Evolutionary conservation across 2,329 filamentous ascomycete genomes (phyloP), one percentile per base, ranked within the genome.

Genomic region (Ophiosphaerella korrae): DNA sequence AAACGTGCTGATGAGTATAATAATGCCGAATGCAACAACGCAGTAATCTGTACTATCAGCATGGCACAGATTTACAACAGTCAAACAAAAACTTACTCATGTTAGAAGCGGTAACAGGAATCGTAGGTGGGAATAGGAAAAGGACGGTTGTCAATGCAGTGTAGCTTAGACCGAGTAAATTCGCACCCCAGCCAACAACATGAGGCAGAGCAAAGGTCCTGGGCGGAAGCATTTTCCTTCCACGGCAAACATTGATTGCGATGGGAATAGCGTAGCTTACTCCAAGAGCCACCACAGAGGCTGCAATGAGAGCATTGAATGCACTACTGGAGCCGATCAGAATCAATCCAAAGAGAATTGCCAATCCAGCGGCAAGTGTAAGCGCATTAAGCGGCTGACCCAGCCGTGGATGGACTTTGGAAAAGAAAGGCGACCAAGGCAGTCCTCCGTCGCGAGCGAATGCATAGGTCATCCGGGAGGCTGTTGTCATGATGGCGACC

Each of bases 221-320:
- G 2, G 74, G 74, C 0, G 88, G 88, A 6, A 90, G 74, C 76
- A 84, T 84, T 42, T 78, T 83, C 7, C 88, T 81, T 7, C 88
- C 86, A 1, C 86, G 83, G 2, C 88, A 68, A 49, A 85, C 81
- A 60, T 91, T 89, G 58, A 92, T 84, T 0, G 82, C 78, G 40
- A 90, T 83, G 0, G 89, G 89, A 34, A 92, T 89, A 5, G 83
- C 88, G 60, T 92, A 92, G 2, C 86, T 87, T 5, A 92, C 75
- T 6, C 87, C 84, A 0, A 92, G 79, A 1, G 88, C 83, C 7
- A 91, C 87, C 0, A 92, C 88, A 0, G 86, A 88, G 0, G 87
- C 83, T 0, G 86, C 84, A 1, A 88, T 80, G 59, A 90, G 88
- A 12, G 87, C 87, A 36, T 87, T 89, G 72, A 90, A 89, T 0